Evolutionary conservation across 257 asterid species (phyloP).

Genomic region (Anisodus acutangulus): DNA sequence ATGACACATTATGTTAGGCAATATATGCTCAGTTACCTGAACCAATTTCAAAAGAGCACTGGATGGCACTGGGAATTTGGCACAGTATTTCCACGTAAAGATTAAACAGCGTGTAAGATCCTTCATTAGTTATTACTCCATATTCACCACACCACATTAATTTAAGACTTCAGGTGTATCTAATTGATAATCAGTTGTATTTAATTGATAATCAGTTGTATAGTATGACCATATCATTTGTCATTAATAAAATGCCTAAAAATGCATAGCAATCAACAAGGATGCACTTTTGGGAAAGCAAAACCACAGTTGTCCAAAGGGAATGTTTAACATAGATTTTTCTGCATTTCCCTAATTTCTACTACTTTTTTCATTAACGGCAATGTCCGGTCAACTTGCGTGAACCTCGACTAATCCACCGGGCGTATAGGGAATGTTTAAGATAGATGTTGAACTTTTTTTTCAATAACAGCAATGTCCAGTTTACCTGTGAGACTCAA

Average conservation of each 20-base stretch:
- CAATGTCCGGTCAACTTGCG: not conserved
- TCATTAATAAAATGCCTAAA: not conserved
- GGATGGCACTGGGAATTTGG: not conserved
- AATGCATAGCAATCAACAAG: constrained; percentile 2
- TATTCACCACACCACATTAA: not conserved
- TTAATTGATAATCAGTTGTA: not conserved
- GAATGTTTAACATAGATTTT: not conserved
- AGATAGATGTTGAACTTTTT: not conserved
- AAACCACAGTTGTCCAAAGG: not conserved
- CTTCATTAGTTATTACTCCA: not conserved
- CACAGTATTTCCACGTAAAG: not conserved
- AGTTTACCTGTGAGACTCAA: not conserved
- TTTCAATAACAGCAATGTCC: not conserved
- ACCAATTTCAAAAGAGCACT: not conserved
- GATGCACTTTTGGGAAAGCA: not conserved
- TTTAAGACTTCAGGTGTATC: not conserved
- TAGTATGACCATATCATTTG: not conserved
- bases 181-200: not conserved
- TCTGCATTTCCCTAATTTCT: not conserved
- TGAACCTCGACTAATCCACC: not conserved
- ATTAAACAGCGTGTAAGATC: not conserved
- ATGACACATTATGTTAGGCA: not conserved
- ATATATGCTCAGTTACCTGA: not conserved
- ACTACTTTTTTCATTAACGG: not conserved
- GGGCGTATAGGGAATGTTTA: no score